These are phyloP conservation scores for Suillus subluteus DNA, from an alignment of 768 basidiomycete genomes.

Conservation along the genomic window DNA sequence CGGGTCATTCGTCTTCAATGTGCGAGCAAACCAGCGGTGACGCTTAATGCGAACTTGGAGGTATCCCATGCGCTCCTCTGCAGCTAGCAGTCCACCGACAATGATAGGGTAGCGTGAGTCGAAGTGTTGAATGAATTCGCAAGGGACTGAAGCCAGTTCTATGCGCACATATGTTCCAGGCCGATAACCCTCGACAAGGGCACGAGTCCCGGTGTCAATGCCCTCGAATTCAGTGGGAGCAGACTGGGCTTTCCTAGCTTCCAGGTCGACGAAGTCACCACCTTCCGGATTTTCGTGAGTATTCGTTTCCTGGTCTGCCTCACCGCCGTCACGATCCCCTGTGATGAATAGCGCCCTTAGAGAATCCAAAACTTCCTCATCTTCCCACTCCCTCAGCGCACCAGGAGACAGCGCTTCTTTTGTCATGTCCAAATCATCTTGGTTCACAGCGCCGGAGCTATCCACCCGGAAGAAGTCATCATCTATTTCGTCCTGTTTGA, in stretches of 20 bases:
- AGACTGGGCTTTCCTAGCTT: constrained; percentile 26
- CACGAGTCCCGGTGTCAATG: constrained; percentile 75
- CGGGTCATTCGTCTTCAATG: constrained; percentile 96
- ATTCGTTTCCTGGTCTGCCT: constrained; percentile 40
- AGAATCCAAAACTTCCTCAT: constrained; percentile 83
- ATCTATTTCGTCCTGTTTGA: constrained; percentile 42
- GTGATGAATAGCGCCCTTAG: constrained; percentile 92
- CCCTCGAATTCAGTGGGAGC: constrained; percentile 72
- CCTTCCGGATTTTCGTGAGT: constrained; percentile 44
- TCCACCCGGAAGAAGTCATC: constrained; percentile 78
- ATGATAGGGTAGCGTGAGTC: constrained; percentile 90
- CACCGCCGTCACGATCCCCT: constrained; percentile 48
- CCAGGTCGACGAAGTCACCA: constrained; percentile 48
- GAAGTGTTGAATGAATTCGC: constrained; percentile 92
- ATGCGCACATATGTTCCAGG: constrained; percentile 94
- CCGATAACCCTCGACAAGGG: constrained; percentile 86
- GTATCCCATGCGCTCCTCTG: constrained; percentile 92
- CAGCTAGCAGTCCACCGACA: constrained; percentile 86
- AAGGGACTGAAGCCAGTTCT: constrained; percentile 82
- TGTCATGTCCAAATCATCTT: constrained; percentile 66
- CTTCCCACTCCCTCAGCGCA: constrained; percentile 75
- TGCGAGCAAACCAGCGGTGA: constrained; percentile 90
- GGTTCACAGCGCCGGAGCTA: constrained; percentile 39
- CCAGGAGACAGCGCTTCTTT: constrained; percentile 61
- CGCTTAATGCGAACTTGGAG: constrained; percentile 95